phyloP scores from a whole-genome alignment of 331 rosid genomes.

The Ulmus americana region DNA sequence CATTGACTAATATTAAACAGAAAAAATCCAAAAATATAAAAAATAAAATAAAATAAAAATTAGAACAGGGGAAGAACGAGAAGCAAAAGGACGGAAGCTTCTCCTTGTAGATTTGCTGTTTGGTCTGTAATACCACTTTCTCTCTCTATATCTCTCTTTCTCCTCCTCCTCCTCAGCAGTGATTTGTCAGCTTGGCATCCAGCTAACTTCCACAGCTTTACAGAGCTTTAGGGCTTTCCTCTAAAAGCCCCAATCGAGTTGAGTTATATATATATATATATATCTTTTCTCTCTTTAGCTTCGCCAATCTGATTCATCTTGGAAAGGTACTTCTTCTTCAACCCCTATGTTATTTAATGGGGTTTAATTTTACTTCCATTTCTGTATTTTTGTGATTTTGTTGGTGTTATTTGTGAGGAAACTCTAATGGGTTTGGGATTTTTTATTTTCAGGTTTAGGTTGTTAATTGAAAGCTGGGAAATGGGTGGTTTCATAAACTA shows the following conservation, averaged over 20 bases:
- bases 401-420: not conserved
- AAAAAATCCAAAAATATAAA: too few relatives aligned
- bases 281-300: not conserved
- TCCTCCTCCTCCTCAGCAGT: not conserved
- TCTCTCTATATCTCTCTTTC: not conserved
- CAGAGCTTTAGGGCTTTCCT: slow-evolving; percentile 7
- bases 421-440: not conserved
- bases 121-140: not conserved
- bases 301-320: not conserved
- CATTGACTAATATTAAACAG: too few relatives aligned
- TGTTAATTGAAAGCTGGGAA: not conserved
- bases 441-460: not conserved
- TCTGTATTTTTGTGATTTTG: not conserved
- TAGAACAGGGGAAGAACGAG: too few relatives aligned
- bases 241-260: not conserved
- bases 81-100: too few relatives aligned
- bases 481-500: not conserved
- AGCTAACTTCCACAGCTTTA: slow-evolving; percentile 9
- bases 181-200: not conserved
- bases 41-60: too few relatives aligned
- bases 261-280: not conserved
- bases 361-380: not conserved
- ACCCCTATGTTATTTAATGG: too few relatives aligned
- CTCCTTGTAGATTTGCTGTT: too few relatives aligned
- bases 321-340: not conserved